A percentile compares a stretch with the other conserved stretches of the same genome.
Evolutionary conservation across 192 early-diverging fungal genomes (phyloP).

Genomic region (Coemansia guatemalensis): DNA sequence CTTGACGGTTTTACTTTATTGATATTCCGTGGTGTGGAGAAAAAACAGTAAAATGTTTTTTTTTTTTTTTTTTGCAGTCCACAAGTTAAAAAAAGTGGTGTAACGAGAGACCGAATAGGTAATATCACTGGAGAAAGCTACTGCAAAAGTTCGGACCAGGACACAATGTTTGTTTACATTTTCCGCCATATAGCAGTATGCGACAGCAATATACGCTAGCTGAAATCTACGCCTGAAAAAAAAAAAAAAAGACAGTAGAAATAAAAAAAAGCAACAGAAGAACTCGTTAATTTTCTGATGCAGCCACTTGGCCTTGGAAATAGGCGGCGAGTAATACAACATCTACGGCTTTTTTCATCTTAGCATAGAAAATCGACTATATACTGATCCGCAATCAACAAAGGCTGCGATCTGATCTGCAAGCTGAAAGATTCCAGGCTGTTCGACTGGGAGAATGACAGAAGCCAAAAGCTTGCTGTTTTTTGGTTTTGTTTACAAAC

Average conservation of each 20-base stretch:
- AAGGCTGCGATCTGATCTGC: too few relatives aligned
- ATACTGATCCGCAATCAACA: too few relatives aligned
- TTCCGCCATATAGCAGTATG: background rate
- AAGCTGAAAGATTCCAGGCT: too few relatives aligned
- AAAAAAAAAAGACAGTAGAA: background rate
- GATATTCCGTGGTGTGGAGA: background rate
- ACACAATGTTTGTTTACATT: conserved; percentile 13
- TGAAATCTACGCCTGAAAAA: background rate
- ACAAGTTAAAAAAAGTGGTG: background rate
- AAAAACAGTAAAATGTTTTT: conserved; percentile 1
- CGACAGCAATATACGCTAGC: too few relatives aligned
- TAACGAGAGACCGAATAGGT: too few relatives aligned
- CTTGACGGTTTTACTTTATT: background rate
- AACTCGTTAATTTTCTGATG: background rate
- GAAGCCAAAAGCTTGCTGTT: too few relatives aligned
- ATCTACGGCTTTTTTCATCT: background rate
- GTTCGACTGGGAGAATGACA: too few relatives aligned
- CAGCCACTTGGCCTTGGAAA: background rate
- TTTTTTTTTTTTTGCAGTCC: conserved; percentile 1
- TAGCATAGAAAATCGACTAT: background rate
- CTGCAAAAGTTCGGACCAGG: background rate
- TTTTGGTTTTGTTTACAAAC: too few relatives aligned
- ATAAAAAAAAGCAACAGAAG: background rate
- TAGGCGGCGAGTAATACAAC: too few relatives aligned
- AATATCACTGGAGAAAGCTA: background rate